phyloP scores from a whole-genome alignment of 2,329 filamentous ascomycete genomes.

The Trichoderma pleuroti region DNA sequence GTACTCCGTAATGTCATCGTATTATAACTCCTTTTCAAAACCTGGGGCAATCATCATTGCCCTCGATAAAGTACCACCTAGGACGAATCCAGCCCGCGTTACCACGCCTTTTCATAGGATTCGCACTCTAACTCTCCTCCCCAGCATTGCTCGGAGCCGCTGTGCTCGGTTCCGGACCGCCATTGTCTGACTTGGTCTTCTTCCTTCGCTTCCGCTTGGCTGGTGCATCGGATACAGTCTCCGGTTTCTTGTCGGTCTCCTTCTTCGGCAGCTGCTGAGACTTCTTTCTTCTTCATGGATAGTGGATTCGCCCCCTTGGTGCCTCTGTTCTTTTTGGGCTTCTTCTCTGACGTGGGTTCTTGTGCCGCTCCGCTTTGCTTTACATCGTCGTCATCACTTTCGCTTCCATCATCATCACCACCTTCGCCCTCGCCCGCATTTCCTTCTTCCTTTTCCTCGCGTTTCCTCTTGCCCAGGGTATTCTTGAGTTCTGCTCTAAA shows the following conservation, averaged over 20 bases:
- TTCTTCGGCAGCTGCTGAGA: constrained; percentile 24
- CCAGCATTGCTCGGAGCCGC: constrained; percentile 18
- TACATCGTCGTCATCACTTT: constrained; percentile 22
- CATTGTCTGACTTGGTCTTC: constrained; percentile 29
- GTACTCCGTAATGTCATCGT: constrained; percentile 1
- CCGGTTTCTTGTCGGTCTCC: constrained; percentile 24
- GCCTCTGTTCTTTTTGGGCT: constrained; percentile 42
- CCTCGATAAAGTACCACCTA: not conserved
- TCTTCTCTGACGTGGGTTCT: constrained; percentile 25
- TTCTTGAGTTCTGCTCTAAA: constrained; percentile 66
- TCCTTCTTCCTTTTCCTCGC: constrained; percentile 41
- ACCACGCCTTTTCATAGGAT: not conserved
- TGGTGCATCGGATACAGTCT: constrained; percentile 25
- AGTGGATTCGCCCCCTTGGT: constrained; percentile 69
- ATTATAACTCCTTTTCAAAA: not conserved
- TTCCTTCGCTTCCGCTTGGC: constrained; percentile 33
- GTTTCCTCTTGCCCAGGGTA: constrained; percentile 48
- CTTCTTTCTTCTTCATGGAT: constrained; percentile 61
- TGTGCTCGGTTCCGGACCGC: constrained; percentile 19
- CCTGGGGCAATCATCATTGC: not conserved
- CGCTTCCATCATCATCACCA: constrained; percentile 37
- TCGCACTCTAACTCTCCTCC: constrained; percentile 23
- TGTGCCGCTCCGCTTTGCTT: constrained; percentile 25
- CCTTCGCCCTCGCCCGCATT: constrained; percentile 20
- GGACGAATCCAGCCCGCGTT: too few species aligned